Evolutionary conservation across 2,329 filamentous ascomycete species (phyloP).

Genomic region (Alternaria novae-zelandiae): DNA sequence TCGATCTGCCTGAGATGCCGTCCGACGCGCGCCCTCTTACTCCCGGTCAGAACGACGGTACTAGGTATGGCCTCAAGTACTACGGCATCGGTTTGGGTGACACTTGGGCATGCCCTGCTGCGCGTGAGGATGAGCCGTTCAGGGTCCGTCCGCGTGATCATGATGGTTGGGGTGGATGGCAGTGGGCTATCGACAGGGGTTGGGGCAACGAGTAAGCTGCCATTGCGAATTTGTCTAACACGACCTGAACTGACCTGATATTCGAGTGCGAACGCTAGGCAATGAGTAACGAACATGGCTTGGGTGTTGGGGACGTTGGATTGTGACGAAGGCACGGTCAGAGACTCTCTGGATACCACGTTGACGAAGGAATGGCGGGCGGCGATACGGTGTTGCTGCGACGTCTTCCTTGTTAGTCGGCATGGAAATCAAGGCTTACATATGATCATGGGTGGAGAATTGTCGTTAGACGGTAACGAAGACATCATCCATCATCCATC

Average conservation of each 20-base stretch:
- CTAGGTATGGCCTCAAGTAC: constrained; percentile 25
- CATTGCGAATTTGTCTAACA: not conserved
- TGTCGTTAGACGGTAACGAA: not conserved
- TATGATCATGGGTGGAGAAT: not conserved
- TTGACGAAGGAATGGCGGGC: not conserved
- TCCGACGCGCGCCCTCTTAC: constrained; percentile 23
- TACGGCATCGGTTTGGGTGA: constrained; percentile 19
- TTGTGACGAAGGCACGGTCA: not conserved
- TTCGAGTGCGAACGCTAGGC: not conserved
- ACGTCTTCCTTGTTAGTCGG: not conserved
- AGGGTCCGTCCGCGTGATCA: constrained; percentile 22
- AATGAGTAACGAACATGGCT: not conserved
- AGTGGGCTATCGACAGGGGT: constrained; percentile 20
- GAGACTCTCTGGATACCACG: not conserved
- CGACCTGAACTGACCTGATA: not conserved
- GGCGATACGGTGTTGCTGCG: not conserved
- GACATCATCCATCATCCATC: not conserved
- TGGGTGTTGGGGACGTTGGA: not conserved
- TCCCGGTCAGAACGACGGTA: constrained; percentile 21
- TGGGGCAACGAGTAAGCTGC: constrained; percentile 10
- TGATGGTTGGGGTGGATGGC: constrained; percentile 29
- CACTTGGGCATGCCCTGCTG: constrained; percentile 18
- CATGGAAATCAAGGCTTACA: not conserved
- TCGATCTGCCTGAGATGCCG: constrained; percentile 4
- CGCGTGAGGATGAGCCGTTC: constrained; percentile 5